Evolutionary conservation across 2,329 filamentous ascomycete species (phyloP).

Genomic region (Aspergillus niger): DNA sequence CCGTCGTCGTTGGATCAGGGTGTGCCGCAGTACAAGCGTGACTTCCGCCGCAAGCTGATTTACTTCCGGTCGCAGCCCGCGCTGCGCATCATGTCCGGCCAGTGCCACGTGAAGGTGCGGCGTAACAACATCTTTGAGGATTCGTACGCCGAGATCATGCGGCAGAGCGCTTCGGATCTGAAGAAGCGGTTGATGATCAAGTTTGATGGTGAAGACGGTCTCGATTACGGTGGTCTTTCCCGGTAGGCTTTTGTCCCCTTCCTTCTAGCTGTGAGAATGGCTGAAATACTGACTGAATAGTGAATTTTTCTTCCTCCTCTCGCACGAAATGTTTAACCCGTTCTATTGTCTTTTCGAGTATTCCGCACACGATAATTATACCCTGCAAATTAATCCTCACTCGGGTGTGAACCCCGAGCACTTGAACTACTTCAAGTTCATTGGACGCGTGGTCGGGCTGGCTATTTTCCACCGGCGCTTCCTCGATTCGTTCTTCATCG

Average conservation of each 20-base stretch:
- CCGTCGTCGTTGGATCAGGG: slow-evolving; percentile 97
- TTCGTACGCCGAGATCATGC: slow-evolving; percentile 97
- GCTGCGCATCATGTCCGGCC: slow-evolving; percentile 89
- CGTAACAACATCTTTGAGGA: slow-evolving; percentile 98
- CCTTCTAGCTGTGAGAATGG: neutral
- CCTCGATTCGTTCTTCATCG: slow-evolving; percentile 98
- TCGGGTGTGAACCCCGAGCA: slow-evolving; percentile 99
- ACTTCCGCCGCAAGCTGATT: slow-evolving; percentile 96
- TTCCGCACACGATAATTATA: slow-evolving; percentile 99
- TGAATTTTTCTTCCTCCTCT: slow-evolving; percentile 99
- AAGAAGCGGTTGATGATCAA: slow-evolving; percentile 99
- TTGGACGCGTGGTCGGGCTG: slow-evolving; percentile 91
- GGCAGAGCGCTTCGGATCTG: slow-evolving; percentile 89
- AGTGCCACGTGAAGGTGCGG: slow-evolving; percentile 97
- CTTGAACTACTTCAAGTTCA: slow-evolving; percentile 99
- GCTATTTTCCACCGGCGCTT: slow-evolving; percentile 98
- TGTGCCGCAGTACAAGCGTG: slow-evolving; percentile 98
- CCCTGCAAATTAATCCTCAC: slow-evolving; percentile 98
- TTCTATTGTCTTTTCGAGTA: slow-evolving; percentile 99
- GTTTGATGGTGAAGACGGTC: slow-evolving; percentile 95
- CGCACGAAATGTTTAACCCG: slow-evolving; percentile 99
- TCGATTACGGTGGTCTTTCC: slow-evolving; percentile 96
- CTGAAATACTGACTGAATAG: slow-evolving; percentile 47
- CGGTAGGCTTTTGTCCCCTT: slow-evolving; percentile 49
- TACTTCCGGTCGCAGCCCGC: slow-evolving; percentile 99